Conservation (phyloP, 2,329 filamentous ascomycete species). For the Trichoderma arundinaceum region DNA sequence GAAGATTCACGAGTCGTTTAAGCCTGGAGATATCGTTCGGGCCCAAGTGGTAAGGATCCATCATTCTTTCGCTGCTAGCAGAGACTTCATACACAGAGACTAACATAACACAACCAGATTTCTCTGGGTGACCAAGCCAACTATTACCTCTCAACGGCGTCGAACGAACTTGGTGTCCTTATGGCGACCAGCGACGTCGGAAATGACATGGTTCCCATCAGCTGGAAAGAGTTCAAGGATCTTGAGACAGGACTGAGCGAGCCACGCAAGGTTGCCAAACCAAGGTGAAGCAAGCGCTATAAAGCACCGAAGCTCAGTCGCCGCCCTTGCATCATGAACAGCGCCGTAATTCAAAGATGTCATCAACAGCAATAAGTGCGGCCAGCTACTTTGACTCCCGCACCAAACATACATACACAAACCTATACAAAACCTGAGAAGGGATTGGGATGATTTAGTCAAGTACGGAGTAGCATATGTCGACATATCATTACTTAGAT, state of each 20-base stretch:
- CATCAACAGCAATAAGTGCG: not conserved
- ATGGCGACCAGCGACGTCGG: conserved; percentile 88
- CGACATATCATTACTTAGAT: not conserved
- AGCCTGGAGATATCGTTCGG: conserved; percentile 88
- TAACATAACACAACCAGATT: conserved; percentile 57
- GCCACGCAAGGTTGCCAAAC: conserved; percentile 90
- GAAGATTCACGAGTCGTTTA: conserved; percentile 86
- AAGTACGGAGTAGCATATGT: not conserved
- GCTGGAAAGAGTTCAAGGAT: conserved; percentile 94
- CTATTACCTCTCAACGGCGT: conserved; percentile 92
- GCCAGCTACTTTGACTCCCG: not conserved
- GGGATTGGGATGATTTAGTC: not conserved
- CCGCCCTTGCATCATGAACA: not conserved
- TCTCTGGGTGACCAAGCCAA: conserved; percentile 91
- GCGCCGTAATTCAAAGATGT: not conserved
- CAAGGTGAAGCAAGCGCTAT: conserved; percentile 45
- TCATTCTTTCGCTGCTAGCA: not conserved
- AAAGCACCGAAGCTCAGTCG: not conserved
- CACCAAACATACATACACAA: not conserved
- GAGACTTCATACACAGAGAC: not conserved
- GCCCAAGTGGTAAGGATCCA: conserved; percentile 72
- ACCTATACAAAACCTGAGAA: not conserved
- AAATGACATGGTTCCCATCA: conserved; percentile 89
- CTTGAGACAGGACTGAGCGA: conserved; percentile 77
- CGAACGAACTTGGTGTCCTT: conserved; percentile 90